Evolutionary conservation across 805 yeast genomes (phyloP), one percentile per base, ranked within the genome.

Genomic region (Metschnikowia reukaufii): DNA sequence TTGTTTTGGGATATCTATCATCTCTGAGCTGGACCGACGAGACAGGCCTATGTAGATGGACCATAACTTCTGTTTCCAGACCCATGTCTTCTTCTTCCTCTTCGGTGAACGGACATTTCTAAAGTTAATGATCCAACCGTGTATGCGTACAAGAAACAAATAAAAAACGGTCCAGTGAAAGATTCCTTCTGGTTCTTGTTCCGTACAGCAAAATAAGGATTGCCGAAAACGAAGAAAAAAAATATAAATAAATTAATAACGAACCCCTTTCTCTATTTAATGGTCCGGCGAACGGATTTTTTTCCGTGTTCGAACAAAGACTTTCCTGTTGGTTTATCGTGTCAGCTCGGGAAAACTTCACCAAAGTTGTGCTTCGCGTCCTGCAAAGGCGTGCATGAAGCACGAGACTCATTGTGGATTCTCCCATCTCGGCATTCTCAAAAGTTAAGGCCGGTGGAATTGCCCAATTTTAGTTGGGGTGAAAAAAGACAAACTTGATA

Each of bases 361-460:
- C 44, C 27, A 25, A 9, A 39, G 44, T 39, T 45, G 41, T 40
- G 44, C 44, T 45, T 45, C 48, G 48, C 48, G 48, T 45, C 48
- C 42, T 43, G 45, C 42, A 16, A 19, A 15, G 42, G 41, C 27
- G 47, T 44, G 39, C 38, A 44, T 44, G 39, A 25, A 44, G 42
- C 33, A 38, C 42, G 36, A 16, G 36, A 5, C 44, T 21, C 7
- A 21, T 37, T 21, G 19, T 37, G 10, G 29, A n/a, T 21, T 17
- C 20, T 15, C 38, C 25, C 15, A 15, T 19, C 23, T 10, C 38
- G 12, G 12, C 29, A 3, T 25, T 25, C 12, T 25, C 29, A 25
- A 13, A 25, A 25, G 29, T 25, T 25, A 13, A 13, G 29, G 12
- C 29, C 12, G 5, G 8, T 9, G 29, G 8, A 25, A 25, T 25